Evolutionary conservation across 441 rosid species (phyloP).

Genomic region (Croton setiger): DNA sequence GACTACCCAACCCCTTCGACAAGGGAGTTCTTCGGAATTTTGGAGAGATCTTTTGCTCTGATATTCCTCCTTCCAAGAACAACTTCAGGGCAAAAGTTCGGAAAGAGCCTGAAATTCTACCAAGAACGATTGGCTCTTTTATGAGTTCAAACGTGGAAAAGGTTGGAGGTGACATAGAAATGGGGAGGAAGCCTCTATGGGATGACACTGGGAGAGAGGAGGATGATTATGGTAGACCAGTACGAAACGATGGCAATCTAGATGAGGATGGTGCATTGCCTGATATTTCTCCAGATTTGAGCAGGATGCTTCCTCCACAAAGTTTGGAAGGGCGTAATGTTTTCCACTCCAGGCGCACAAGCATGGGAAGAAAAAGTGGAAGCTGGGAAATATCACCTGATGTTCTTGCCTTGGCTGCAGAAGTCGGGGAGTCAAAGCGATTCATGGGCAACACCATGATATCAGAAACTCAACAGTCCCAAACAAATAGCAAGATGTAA

Average conservation of each 20-base stretch:
- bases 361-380: conserved; percentile 80
- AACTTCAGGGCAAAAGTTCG: conserved; percentile 63
- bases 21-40: conserved; percentile 65
- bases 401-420: conserved; percentile 44
- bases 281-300: conserved; percentile 55
- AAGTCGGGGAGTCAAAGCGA: conserved; percentile 47
- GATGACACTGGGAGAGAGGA: conserved; percentile 37
- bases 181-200: conserved; percentile 85
- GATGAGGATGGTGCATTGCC: conserved; percentile 38
- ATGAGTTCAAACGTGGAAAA: conserved; percentile 57
- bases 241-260: conserved; percentile 37
- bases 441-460: conserved; percentile 28
- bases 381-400: conserved; percentile 78
- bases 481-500: conserved; percentile 22
- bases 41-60: conserved; percentile 64
- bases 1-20: conserved; percentile 75
- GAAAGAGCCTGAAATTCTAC: conserved; percentile 50
- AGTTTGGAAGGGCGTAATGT: conserved; percentile 58
- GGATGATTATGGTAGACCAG: conserved; percentile 41
- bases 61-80: conserved; percentile 60
- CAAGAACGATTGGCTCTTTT: conserved; percentile 44
- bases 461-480: conserved; percentile 22
- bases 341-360: conserved; percentile 62
- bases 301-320: conserved; percentile 65
- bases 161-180: conserved; percentile 61